Evolutionary conservation across 345 rosid genomes (phyloP).

Genomic region (Rhodamnia argentea): DNA sequence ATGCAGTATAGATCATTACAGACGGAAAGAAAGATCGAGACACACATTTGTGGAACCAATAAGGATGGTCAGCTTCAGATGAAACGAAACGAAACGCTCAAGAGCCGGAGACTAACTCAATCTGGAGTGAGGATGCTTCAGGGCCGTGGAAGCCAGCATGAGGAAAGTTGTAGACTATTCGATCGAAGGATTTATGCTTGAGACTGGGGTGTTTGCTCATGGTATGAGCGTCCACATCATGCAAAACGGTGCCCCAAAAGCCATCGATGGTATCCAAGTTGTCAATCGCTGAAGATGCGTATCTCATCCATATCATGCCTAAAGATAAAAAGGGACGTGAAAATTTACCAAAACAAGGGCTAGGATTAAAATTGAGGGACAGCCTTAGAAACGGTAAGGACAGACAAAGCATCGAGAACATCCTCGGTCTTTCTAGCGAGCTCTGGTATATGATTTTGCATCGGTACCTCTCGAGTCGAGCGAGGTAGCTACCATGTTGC

Average conservation of each 20-base stretch:
- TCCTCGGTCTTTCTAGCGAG: neutral
- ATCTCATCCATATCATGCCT: neutral
- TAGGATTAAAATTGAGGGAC: neutral
- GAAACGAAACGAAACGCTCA: neutral
- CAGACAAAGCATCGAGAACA: neutral
- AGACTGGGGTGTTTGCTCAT: slow-evolving; percentile 10
- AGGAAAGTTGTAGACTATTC: slow-evolving; percentile 27
- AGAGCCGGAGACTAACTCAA: neutral
- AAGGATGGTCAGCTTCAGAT: neutral
- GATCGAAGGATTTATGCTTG: neutral
- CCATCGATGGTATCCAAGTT: slow-evolving; percentile 9
- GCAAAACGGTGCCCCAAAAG: slow-evolving; percentile 14
- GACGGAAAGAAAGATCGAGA: neutral
- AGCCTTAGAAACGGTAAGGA: neutral
- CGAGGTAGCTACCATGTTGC: slow-evolving; percentile 36
- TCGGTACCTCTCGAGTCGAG: slow-evolving; percentile 22
- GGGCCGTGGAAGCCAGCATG: slow-evolving; percentile 3
- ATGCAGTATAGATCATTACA: neutral
- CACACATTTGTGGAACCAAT: neutral
- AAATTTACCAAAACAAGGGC: neutral
- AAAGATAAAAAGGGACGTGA: neutral
- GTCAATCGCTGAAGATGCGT: slow-evolving; percentile 1
- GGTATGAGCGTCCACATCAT: slow-evolving; percentile 16
- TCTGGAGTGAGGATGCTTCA: neutral
- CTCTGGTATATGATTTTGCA: neutral